phyloP scores from a whole-genome alignment of 2,329 filamentous ascomycete species.

The Trichothecium sympodiale region DNA sequence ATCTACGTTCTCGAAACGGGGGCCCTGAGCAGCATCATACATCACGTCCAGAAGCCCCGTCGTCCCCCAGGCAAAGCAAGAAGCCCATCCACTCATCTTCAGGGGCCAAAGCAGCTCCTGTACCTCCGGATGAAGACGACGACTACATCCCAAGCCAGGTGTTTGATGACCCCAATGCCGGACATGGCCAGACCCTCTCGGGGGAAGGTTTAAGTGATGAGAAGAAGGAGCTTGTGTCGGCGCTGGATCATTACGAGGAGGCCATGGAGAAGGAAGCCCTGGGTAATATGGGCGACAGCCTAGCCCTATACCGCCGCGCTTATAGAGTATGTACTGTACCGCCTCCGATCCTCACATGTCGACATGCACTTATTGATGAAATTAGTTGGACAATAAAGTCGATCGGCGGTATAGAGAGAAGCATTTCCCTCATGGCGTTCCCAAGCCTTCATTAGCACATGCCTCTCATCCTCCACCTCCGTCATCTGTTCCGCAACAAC shows the following conservation, averaged over 20 bases:
- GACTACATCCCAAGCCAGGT: conserved; percentile 19
- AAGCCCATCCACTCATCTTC: not conserved
- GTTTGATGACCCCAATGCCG: conserved; percentile 18
- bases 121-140: conserved; percentile 20
- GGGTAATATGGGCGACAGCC: conserved; percentile 79
- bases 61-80: not conserved
- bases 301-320: conserved; percentile 79
- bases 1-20: conserved; percentile 43
- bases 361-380: conserved; percentile 9
- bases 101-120: not conserved
- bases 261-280: conserved; percentile 81
- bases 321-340: conserved; percentile 52
- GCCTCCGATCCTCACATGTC: not conserved
- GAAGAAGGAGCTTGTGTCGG: conserved; percentile 51
- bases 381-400: conserved; percentile 69
- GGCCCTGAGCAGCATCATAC: conserved; percentile 4
- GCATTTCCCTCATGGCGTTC: conserved; percentile 62
- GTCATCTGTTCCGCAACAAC: conserved; percentile 19
- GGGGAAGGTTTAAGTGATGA: conserved; percentile 6
- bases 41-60: not conserved
- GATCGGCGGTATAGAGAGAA: conserved; percentile 85
- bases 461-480: conserved; percentile 2
- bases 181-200: conserved; percentile 7
- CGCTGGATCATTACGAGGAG: conserved; percentile 84
- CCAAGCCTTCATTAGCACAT: conserved; percentile 26